phyloP scores from a whole-genome alignment of 23 red algal genomes.

The Gracilaria vermiculophylla region DNA sequence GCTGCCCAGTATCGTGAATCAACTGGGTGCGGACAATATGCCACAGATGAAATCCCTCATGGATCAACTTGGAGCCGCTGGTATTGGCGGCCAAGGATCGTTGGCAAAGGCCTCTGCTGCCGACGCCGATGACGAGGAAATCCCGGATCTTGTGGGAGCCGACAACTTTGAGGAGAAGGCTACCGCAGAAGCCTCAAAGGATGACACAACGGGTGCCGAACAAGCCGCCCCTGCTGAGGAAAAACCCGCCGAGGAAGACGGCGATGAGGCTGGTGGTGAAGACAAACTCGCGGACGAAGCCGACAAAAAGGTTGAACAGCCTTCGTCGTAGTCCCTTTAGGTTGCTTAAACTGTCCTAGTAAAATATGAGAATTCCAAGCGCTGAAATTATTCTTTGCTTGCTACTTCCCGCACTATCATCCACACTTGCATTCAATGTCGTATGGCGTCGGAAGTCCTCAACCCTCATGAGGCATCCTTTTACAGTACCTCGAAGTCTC shows the following conservation, averaged over 20 bases:
- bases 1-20: constrained; percentile 71
- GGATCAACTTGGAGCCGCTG: constrained; percentile 76
- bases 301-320: neutral
- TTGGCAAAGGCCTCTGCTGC: constrained; percentile 16
- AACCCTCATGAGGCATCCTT: too few relatives aligned
- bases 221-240: neutral
- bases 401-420: neutral
- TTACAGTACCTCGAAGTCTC: too few relatives aligned
- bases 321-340: neutral
- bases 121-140: constrained; percentile 83
- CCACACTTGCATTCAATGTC: neutral
- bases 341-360: neutral
- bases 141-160: constrained; percentile 88
- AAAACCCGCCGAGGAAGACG: neutral
- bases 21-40: constrained; percentile 86
- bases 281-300: neutral
- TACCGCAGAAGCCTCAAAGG: constrained; percentile 10
- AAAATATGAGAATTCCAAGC: neutral
- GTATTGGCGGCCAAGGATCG: constrained; percentile 4
- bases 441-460: too few relatives aligned
- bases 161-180: constrained; percentile 82
- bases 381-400: neutral
- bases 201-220: neutral
- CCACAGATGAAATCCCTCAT: constrained; percentile 83
- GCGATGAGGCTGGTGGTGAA: neutral